Evolutionary conservation across 768 basidiomycete species (phyloP).

Genomic region (Suillus lakei): DNA sequence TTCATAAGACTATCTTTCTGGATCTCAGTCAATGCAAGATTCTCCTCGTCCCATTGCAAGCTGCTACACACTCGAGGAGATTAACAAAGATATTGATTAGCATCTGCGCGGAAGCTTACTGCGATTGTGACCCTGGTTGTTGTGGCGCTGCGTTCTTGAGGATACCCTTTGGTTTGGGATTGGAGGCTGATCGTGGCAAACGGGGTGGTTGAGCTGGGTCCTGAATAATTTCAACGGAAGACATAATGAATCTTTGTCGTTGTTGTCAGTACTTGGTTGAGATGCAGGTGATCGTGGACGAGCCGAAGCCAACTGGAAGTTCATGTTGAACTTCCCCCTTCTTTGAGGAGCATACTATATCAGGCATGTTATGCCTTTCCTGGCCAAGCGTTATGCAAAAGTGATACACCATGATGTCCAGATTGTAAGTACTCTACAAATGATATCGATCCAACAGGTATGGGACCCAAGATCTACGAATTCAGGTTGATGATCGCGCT

Average conservation of each 20-base stretch:
- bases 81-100: neutral
- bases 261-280: neutral
- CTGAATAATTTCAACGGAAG: slow-evolving; percentile 33
- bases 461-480: slow-evolving; percentile 16
- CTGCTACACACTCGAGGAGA: slow-evolving; percentile 45
- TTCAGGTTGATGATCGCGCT: slow-evolving; percentile 62
- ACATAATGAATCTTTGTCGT: slow-evolving; percentile 22
- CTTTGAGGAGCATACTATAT: slow-evolving; percentile 16
- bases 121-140: slow-evolving; percentile 44
- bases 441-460: slow-evolving; percentile 9
- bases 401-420: neutral
- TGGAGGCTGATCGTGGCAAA: slow-evolving; percentile 64
- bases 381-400: neutral
- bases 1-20: slow-evolving; percentile 98
- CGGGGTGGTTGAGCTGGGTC: slow-evolving; percentile 53
- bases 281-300: neutral
- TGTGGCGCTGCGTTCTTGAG: slow-evolving; percentile 77
- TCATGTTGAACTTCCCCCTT: slow-evolving; percentile 9
- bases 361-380: slow-evolving; percentile 25
- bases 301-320: neutral
- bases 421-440: slow-evolving; percentile 11
- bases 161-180: slow-evolving; percentile 85
- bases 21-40: slow-evolving; percentile 89
- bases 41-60: slow-evolving; percentile 95
- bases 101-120: slow-evolving; percentile 48